Percentiles rank a stretch among this genome's conserved stretches.
phyloP scores from a whole-genome alignment of 805 yeast genomes.

The Zygoascus biomembranicola region DNA sequence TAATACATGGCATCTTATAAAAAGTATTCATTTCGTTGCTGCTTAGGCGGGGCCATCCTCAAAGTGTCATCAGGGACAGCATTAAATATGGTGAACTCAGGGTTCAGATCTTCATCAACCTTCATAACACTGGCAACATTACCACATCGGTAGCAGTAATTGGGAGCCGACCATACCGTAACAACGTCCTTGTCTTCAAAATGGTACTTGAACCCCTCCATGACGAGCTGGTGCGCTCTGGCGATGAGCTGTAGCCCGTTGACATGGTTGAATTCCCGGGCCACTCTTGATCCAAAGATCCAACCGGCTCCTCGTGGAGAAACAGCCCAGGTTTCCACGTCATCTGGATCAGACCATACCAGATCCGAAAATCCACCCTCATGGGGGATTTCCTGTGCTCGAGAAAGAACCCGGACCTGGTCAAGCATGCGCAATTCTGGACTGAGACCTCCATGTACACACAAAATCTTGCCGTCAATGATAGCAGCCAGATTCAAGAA shows the following conservation, averaged over 20 bases:
- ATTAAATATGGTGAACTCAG: constrained; percentile 86
- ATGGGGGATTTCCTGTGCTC: constrained; percentile 98
- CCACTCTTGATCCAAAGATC: constrained; percentile 91
- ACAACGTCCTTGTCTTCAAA: constrained; percentile 95
- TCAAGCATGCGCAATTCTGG: constrained; percentile 97
- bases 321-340: constrained; percentile 97
- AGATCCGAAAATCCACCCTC: constrained; percentile 98
- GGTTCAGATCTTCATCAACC: constrained; percentile 65
- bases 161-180: constrained; percentile 97
- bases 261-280: constrained; percentile 92
- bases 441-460: constrained; percentile 96
- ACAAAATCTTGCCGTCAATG: constrained; percentile 85
- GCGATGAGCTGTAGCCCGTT: constrained; percentile 84
- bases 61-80: constrained; percentile 51
- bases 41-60: constrained; percentile 18
- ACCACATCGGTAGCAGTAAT: constrained; percentile 95
- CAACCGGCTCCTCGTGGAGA: constrained; percentile 98
- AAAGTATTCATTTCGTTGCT: constrained; percentile 22
- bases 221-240: constrained; percentile 94
- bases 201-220: constrained; percentile 97
- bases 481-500: constrained; percentile 91
- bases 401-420: constrained; percentile 84
- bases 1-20: constrained; percentile 8
- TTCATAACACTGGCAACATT: constrained; percentile 98
- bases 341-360: constrained; percentile 97